These are phyloP conservation scores for Plasmodium berghei DNA, from an alignment of 169 alveolate species.

Conservation along the genomic window DNA sequence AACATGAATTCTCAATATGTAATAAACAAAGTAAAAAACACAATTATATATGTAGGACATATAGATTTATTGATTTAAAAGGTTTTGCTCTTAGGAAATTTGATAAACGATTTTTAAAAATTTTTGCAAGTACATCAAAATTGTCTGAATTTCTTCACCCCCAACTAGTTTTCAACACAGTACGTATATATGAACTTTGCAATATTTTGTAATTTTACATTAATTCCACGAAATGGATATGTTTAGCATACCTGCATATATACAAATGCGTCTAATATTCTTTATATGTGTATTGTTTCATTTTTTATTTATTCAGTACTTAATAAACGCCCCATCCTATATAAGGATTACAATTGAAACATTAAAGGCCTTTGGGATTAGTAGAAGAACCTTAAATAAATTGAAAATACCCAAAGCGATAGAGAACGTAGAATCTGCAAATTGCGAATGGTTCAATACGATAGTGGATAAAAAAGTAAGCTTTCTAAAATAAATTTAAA, in stretches of 20 bases:
- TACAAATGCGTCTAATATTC: not conserved
- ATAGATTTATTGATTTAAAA: slow-evolving; percentile 60
- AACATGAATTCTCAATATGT: slow-evolving; percentile 56
- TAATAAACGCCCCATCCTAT: slow-evolving; percentile 73
- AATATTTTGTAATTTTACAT: not conserved
- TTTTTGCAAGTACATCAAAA: slow-evolving; percentile 66
- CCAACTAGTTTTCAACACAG: slow-evolving; percentile 60
- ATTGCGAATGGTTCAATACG: slow-evolving; percentile 66
- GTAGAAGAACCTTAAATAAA: slow-evolving; percentile 66
- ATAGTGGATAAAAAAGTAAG: slow-evolving; percentile 58
- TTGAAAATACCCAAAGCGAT: slow-evolving; percentile 45
- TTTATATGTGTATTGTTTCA: not conserved
- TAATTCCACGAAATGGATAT: not conserved
- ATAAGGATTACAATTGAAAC: slow-evolving; percentile 65
- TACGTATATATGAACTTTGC: not conserved
- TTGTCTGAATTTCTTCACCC: slow-evolving; percentile 64
- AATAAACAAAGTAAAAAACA: slow-evolving; percentile 32
- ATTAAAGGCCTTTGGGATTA: slow-evolving; percentile 53
- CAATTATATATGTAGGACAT: slow-evolving; percentile 36
- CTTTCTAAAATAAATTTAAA: not conserved
- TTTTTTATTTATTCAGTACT: slow-evolving; percentile 21
- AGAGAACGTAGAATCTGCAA: slow-evolving; percentile 40
- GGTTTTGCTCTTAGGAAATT: slow-evolving; percentile 59
- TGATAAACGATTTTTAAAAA: slow-evolving; percentile 50
- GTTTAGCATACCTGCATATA: not conserved